Evolutionary conservation across 179 eudicot genomes (phyloP), one percentile per base, ranked within the genome.

Genomic region (Camellia oleifera): DNA sequence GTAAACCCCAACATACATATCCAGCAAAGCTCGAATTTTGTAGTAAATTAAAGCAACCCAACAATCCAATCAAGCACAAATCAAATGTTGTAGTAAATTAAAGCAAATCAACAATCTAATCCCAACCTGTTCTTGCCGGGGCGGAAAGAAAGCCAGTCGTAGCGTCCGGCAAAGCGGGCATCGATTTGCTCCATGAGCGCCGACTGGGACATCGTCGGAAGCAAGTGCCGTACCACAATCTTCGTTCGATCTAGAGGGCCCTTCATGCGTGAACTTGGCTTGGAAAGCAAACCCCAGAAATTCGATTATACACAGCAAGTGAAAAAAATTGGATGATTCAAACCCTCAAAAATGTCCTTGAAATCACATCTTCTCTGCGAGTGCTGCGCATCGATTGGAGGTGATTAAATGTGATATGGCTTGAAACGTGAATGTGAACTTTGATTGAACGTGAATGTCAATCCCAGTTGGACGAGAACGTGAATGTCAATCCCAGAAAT

Each of bases 231-330:
- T n/a, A n/a, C n/a, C 86, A 90, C 90, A 15, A 90, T 88, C 81
- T 90, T 90, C 68, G 88, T 84, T 48, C 91, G 91, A 84, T 88
- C 87, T 77, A 77, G 65, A 72, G 75, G 72, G 23, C 89, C 88
- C 85, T 88, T 90, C 93, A 88, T 88, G 76, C 23, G 23, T 20
- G 23, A 20, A 20, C 23, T 18, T 14, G 1, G 14, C 4, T n/a
- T 12, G 68, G 44, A 57, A 18, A 14, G n/a, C 68, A 69, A 83
- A 83, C 80, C 82, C 80, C 71, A 54, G 32, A 40, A 17, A 20
- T 54, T 32, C n/a, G 23, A 42, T 42, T 26, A 53, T 3, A 53
- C 3, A n/a, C n/a, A n/a, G n/a, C n/a, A 42, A 68, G 0, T 2
- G 5, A 57, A 4, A 14, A 9, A 18, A 10, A 56, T 5, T 2